Base-by-base conservation (phyloP, 2,329 filamentous ascomycete species). In the Fusarium sublunatum region DNA sequence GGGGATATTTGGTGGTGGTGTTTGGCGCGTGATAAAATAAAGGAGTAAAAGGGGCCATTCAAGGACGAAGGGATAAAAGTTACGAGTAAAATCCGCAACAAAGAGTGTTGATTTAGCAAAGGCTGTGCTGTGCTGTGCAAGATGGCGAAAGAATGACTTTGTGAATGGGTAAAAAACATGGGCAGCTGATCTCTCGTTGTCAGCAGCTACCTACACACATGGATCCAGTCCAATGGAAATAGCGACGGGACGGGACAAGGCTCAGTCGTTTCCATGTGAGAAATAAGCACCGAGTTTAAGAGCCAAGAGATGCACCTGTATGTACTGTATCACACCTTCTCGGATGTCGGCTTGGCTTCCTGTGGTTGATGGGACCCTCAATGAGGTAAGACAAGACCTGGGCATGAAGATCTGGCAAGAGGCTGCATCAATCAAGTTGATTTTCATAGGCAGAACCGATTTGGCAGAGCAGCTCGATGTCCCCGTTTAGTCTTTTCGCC, bases 321-420 rank as follows among this genome's bases (percentile, higher is more conserved):
- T n/a, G n/a, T n/a, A n/a, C n/a, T n/a, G n/a, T 13, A 52, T 40
- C 51, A 65, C 61, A 65, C 61, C 61, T 65, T 61, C 31, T 43
- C 61, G 44, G 61, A 61, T 39, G 31, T 65, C 57, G 57, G 61
- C 57, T 48, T 40, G 39, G 34, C 45, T 40, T 49, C 42, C 41
- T 64, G 46, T 47, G 48, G 52, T 49, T 45, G 34, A 62, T 54
- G 39, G 58, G 22, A 34, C 43, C 58, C 44, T 19, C 32, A 65
- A 66, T 65, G 62, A 66, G 62, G 62, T 66, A 65, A 66, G 62
- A 65, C 62, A 65, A 66, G 62, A 63, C 62, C 38, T 42, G 13
- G 43, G 36, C n/a, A 43, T 60, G 58, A 66, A 53, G 63, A 65
- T 66, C 58, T 45, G 43, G 61, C 46, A 40, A 59, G 31, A 41